A percentile compares a stretch with the other conserved stretches of the same genome.
These are phyloP conservation scores for Mytilinidion resinicola DNA, from an alignment of 495 filamentous ascomycete species.

Conservation along the genomic window DNA sequence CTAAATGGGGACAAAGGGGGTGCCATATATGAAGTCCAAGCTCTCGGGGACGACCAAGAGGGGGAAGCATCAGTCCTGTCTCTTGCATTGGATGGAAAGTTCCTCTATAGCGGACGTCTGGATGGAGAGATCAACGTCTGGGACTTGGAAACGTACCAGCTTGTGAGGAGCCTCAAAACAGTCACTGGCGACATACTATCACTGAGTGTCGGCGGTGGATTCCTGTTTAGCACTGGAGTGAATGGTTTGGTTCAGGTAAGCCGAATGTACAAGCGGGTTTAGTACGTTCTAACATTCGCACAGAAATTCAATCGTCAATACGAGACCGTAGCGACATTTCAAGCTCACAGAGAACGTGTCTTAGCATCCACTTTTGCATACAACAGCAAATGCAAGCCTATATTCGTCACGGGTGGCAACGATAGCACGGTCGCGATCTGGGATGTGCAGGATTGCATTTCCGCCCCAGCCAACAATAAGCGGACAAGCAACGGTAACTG, in stretches of 20 bases:
- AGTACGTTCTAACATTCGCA: background rate
- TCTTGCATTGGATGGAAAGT: conserved; percentile 74
- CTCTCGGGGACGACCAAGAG: conserved; percentile 60
- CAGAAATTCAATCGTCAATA: conserved; percentile 85
- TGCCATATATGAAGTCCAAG: conserved; percentile 53
- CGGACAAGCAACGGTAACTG: conserved; percentile 55
- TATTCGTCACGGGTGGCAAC: conserved; percentile 92
- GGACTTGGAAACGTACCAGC: conserved; percentile 92
- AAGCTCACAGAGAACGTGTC: conserved; percentile 78
- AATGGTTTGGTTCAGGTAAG: conserved; percentile 74
- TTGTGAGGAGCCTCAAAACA: conserved; percentile 72
- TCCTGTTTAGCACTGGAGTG: conserved; percentile 76
- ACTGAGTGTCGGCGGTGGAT: conserved; percentile 72
- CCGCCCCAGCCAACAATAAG: conserved; percentile 38
- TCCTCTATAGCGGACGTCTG: conserved; percentile 82
- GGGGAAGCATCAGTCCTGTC: conserved; percentile 72
- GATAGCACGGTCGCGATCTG: conserved; percentile 84
- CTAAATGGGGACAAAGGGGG: conserved; percentile 49
- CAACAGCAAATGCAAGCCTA: conserved; percentile 49
- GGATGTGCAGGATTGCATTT: conserved; percentile 60
- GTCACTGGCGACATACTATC: conserved; percentile 81
- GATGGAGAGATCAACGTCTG: conserved; percentile 93
- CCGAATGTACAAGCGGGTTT: background rate
- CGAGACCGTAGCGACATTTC: conserved; percentile 74
- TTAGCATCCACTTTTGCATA: conserved; percentile 76